Conservation (phyloP, 192 early-diverging fungal genomes). For the Rhizoclosmatium sp. region DNA sequence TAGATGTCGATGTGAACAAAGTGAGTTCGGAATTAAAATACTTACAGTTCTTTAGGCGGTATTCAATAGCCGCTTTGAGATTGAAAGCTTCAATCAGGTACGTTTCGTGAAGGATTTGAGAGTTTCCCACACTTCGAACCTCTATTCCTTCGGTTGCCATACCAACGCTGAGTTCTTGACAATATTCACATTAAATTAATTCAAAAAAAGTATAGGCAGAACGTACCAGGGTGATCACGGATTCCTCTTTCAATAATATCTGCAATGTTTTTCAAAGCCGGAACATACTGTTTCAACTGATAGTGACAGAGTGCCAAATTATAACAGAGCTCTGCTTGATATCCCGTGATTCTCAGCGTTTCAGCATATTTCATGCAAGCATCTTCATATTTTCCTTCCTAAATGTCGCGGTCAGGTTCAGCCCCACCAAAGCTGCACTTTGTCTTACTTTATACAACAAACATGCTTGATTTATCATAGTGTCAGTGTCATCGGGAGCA, state of each 20-base stretch:
- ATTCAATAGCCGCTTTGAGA: conserved; percentile 73
- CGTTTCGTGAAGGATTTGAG: conserved; percentile 66
- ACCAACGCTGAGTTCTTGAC: conserved; percentile 63
- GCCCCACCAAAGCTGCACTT: neutral
- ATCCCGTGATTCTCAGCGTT: conserved; percentile 60
- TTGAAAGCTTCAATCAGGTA: conserved; percentile 71
- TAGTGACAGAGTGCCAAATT: conserved; percentile 67
- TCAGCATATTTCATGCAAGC: conserved; percentile 60
- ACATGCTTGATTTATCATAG: conserved; percentile 63
- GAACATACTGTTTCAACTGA: conserved; percentile 61
- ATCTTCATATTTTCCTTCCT: conserved; percentile 69
- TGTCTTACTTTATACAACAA: conserved; percentile 60
- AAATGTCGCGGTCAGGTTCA: neutral
- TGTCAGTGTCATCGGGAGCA: conserved; percentile 62
- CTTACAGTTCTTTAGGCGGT: conserved; percentile 67
- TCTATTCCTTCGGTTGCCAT: conserved; percentile 74
- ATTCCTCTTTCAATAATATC: conserved; percentile 71
- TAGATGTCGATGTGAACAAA: neutral
- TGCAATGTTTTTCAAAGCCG: conserved; percentile 65
- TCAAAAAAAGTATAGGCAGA: neutral
- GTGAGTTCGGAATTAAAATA: neutral
- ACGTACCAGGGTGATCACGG: conserved; percentile 66
- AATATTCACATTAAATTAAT: neutral
- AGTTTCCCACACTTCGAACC: conserved; percentile 68
- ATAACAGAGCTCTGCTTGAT: conserved; percentile 63